Evolutionary conservation across 2,329 filamentous ascomycete genomes (phyloP).

Genomic region (Coniochaeta prunicola): DNA sequence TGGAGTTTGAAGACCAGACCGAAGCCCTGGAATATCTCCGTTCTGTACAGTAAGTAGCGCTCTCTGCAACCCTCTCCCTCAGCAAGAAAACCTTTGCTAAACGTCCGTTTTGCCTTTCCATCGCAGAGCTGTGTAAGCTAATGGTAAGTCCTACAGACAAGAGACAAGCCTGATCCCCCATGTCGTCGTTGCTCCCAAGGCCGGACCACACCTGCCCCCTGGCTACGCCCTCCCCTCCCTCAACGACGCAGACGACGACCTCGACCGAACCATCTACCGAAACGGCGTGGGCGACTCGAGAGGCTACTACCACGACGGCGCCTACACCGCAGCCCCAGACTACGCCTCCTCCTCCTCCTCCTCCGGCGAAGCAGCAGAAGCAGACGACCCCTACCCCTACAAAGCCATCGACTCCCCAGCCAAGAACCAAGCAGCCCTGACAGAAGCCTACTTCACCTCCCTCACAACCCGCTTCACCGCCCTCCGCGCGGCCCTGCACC

Average conservation of each 20-base stretch:
- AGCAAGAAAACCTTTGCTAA: conserved; percentile 18
- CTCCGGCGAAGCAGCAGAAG: conserved; percentile 16
- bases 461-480: conserved; percentile 57
- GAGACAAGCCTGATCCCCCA: conserved; percentile 70
- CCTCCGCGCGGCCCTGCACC: conserved; percentile 57
- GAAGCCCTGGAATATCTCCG: conserved; percentile 65
- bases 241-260: conserved; percentile 17
- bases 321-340: conserved; percentile 60
- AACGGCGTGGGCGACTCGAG: conserved; percentile 43
- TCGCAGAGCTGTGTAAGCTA: conserved; percentile 23
- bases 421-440: conserved; percentile 32
- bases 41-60: conserved; percentile 57
- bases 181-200: conserved; percentile 57
- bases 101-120: conserved; percentile 9
- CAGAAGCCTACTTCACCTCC: conserved; percentile 59
- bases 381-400: conserved; percentile 15
- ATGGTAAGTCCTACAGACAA: conserved; percentile 51
- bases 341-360: conserved; percentile 15
- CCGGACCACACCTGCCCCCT: conserved; percentile 42
- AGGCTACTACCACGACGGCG: conserved; percentile 70
- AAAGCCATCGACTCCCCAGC: conserved; percentile 18
- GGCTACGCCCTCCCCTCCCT: conserved; percentile 22
- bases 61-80: neutral
- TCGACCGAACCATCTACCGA: conserved; percentile 37
- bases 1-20: conserved; percentile 60